Evolutionary conservation across 352 stramenopile genomes (phyloP), one percentile per base, ranked within the genome.

Genomic region (Phytopythium helicoides): DNA sequence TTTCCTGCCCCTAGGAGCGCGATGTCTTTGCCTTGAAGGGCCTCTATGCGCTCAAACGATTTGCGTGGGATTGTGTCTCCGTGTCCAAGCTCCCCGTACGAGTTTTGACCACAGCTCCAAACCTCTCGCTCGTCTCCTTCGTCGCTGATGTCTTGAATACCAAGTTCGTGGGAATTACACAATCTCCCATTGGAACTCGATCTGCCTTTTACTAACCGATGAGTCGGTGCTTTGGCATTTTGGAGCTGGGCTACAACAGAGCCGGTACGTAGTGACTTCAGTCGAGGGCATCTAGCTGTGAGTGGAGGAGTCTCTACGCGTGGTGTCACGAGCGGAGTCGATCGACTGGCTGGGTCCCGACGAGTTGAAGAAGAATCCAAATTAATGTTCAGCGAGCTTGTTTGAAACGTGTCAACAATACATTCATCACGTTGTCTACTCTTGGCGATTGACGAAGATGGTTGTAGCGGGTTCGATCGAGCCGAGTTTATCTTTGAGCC

Each of bases 21-120:
- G 11, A 96, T 71, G 3, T 91, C 76, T 47, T 92, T 93, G 35
- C 80, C 69, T 45, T 92, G 78, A 0, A 96, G 63, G 0, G 73
- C 64, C 23, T 92, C 71, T 5, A 95, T 73, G 8, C 84, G 70
- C 41, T 87, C 81, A 38, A 95, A 95, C 1, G 67, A 73, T 52
- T 97, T 96, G 4, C 92, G 78, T 3, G 79, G 80, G 7, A 64
- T 75, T 1, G 88, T 95, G 51, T 98, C 92, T n/a, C 89, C 89
- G 53, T 96, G 87, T 4, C 83, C 92, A 11, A 98, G 74, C 50
- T 97, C 92, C 18, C 92, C 92, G 51, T 98, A 98, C 18, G 87
- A 96, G 46, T 98, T 98, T 59, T 98, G 92, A 2, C 92, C 92
- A 65, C 91, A 97, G 38, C 85, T 97, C 91, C 92, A 98, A 3